A percentile compares a stretch with the other conserved stretches of the same genome.
phyloP scores from a whole-genome alignment of 208 protist species.

The Leishmania aethiopica region DNA sequence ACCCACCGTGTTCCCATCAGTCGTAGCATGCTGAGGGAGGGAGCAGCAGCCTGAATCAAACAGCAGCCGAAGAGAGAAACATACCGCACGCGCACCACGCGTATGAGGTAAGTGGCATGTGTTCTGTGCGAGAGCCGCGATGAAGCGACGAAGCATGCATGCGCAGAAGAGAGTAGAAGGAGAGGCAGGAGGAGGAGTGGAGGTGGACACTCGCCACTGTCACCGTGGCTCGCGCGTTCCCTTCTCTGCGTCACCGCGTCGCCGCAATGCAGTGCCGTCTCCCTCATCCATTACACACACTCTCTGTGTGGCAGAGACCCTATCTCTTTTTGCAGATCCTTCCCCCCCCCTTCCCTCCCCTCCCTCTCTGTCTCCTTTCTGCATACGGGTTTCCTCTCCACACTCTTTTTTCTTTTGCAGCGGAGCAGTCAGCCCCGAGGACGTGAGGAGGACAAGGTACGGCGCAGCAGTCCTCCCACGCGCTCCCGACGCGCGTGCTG shows the following conservation, averaged over 20 bases:
- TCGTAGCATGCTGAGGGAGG: too few species aligned
- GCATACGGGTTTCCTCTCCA: background rate
- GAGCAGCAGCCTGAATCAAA: background rate
- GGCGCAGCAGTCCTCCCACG: background rate
- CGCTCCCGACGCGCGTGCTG: background rate
- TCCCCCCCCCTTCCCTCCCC: background rate
- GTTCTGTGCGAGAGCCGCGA: background rate
- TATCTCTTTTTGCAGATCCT: background rate
- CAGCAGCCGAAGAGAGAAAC: background rate
- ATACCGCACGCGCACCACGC: background rate
- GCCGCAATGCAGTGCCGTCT: background rate
- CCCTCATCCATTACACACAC: background rate
- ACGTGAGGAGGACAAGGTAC: background rate
- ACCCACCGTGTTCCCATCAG: background rate
- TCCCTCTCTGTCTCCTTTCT: background rate
- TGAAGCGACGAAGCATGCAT: background rate
- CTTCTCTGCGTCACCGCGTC: background rate
- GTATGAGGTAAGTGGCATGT: background rate
- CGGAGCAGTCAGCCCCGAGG: background rate
- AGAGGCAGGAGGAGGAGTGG: background rate
- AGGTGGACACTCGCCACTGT: background rate
- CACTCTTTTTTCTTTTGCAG: background rate
- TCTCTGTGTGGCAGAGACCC: background rate
- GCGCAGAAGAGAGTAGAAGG: background rate
- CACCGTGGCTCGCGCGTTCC: background rate